Base-by-base conservation (phyloP, 2,329 filamentous ascomycete species). In the Drechslera avenae region DNA sequence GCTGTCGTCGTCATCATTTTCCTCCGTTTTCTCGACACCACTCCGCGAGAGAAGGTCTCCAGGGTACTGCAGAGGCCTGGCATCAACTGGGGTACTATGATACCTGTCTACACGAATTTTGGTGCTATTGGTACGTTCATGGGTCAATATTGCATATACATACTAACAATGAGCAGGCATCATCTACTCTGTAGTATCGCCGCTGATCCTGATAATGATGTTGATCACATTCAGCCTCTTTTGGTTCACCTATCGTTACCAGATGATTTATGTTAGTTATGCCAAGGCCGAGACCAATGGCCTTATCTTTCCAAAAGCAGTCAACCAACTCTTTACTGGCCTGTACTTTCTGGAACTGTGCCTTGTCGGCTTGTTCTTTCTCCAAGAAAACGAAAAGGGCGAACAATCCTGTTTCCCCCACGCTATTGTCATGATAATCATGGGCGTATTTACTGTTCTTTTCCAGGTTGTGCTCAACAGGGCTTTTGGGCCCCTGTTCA, bases 211-310 rank as follows among this genome's bases (percentile, higher is more conserved):
- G 40, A 77, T 97, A 17, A 97, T 99, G 77, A 93, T 94, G 62
- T 86, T 96, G 64, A 85, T 97, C 70, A 97, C 93, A 0, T 97
- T 97, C 71, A 83, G 84, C 39, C 79, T 99, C 0, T 87, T 97
- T 58, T 99, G 92, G 92, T 81, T 97, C 36, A 93, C 94, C 1
- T 91, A 97, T 71, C 86, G 93, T n/a, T 97, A 97, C 75, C 93
- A 93, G 61, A 95, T 96, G 78, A 83, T 99, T 16, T 99, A 97
- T 66, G 92, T 99, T 52, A 95, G 86, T 19, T 89, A 91, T 44
- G 95, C 96, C 72, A 85, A 87, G 59, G 86, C 88, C 53, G 94
- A 99, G 73, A 99, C 93, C 0, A 94, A 94, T 33, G 94, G 94
- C 35, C 82, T 97, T 1, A 78, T 97, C 43, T 99, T 96, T 65